Base-by-base conservation (phyloP, 2,329 filamentous ascomycete genomes). In the Xylariaceae sp. region DNA sequence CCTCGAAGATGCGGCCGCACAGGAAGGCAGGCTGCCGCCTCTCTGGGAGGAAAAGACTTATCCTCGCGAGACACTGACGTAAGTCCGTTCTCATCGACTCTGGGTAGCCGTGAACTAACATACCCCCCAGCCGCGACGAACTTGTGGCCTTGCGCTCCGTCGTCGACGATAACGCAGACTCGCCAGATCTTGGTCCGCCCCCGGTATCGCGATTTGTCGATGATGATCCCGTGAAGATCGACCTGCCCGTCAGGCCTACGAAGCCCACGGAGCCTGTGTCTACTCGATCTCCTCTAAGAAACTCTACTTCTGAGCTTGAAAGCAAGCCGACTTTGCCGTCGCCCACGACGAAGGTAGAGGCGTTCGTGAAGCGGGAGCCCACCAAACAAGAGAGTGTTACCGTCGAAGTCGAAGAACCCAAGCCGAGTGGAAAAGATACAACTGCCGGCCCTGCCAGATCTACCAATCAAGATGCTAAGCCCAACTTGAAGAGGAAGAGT, bases 21-120 rank as follows among this genome's bases (percentile, higher is more conserved):
- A 72, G 43, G 69, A 77, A 44, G 67, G 68, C 15, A 65, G 75
- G 49, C 55, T 85, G 44, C 73, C 80, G 7, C 75, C 77, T 1
- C 87, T 90, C 32, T 62, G 70, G 23, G 84, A 90, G 55, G 73
- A 76, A 52, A 85, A 83, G 49, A 59, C 67, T 2, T 84, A 75
- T 49, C 77, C 80, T 9, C 67, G 83, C 33, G 67, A 69, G 45
- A 84, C 82, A 8, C 63, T 88, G 50, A 80, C 75, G 80, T 85
- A 42, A 39, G 50, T 38, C 14, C 2, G 13, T 9, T 28, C 5
- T 4, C 25, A 16, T 9, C 14, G 7, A 27, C 16, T 30, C 11
- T 9, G 13, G 23, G 17, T 7, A 21, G 15, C 13, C 23, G 45
- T 36, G 29, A 35, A 21, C 48, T 58, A 39, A 60, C 47, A n/a